These are phyloP conservation scores for Letharia columbiana DNA, from an alignment of 495 filamentous ascomycete species.

Conservation along the genomic window DNA sequence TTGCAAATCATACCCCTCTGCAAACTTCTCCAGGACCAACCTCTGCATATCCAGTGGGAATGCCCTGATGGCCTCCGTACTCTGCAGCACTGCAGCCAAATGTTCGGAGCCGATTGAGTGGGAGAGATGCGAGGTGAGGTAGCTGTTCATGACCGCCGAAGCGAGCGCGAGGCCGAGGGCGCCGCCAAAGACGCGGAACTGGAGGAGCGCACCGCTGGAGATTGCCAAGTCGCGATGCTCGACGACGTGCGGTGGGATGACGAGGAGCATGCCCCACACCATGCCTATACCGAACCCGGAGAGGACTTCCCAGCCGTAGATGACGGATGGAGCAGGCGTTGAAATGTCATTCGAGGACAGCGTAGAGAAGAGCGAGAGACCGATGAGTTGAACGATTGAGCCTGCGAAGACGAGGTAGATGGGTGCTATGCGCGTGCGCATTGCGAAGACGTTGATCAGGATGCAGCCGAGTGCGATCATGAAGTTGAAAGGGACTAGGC, in stretches of 20 bases:
- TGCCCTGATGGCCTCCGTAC: constrained; percentile 18
- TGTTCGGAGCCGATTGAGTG: constrained; percentile 12
- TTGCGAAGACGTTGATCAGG: neutral
- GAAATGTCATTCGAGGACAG: neutral
- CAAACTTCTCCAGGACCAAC: constrained; percentile 20
- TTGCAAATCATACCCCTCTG: constrained; percentile 26
- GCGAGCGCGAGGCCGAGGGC: constrained; percentile 33
- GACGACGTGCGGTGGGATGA: constrained; percentile 43
- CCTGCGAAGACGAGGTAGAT: neutral
- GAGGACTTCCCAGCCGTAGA: neutral
- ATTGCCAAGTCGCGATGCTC: constrained; percentile 2
- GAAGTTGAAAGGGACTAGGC: constrained; percentile 15
- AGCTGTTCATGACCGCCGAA: constrained; percentile 3
- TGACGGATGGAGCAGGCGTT: neutral
- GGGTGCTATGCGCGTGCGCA: neutral
- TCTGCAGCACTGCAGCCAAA: constrained; percentile 8
- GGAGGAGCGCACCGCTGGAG: constrained; percentile 32
- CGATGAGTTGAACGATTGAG: neutral
- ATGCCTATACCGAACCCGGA: constrained; percentile 11
- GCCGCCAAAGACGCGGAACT: constrained; percentile 40
- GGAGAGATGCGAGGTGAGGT: neutral
- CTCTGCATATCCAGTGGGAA: constrained; percentile 15
- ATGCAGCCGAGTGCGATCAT: constrained; percentile 19
- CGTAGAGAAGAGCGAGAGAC: neutral
- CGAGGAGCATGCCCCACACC: constrained; percentile 40